Evolutionary conservation across 352 stramenopile genomes (phyloP).

Genomic region (Thraustotheca clavata): DNA sequence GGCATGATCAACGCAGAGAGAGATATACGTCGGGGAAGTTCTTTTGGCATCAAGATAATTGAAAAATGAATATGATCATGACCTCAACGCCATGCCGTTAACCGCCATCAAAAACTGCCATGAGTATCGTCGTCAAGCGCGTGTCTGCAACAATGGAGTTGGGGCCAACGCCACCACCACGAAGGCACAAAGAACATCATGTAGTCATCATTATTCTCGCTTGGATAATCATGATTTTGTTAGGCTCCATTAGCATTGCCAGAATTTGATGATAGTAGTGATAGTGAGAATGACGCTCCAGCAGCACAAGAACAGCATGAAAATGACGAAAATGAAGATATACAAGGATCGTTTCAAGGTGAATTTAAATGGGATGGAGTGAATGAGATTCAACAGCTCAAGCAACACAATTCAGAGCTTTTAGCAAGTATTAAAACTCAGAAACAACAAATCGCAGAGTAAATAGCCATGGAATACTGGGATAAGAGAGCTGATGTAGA

Average conservation of each 20-base stretch:
- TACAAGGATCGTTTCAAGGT: constrained; percentile 23
- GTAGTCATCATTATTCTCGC: background rate
- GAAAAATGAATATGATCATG: background rate
- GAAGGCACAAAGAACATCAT: background rate
- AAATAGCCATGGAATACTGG: background rate
- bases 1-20: background rate
- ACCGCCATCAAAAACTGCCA: background rate
- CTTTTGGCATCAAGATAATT: background rate
- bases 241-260: constrained; percentile 45
- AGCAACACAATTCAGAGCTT: constrained; percentile 45
- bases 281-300: constrained; percentile 23
- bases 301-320: constrained; percentile 23
- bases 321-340: constrained; percentile 23
- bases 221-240: background rate
- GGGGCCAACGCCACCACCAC: background rate
- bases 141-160: background rate
- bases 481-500: constrained; percentile 21
- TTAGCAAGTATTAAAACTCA: constrained; percentile 35
- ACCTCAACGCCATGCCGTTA: background rate
- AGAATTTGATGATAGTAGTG: constrained; percentile 60
- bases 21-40: background rate
- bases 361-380: constrained; percentile 43
- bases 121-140: constrained; percentile 12
- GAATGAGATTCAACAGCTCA: constrained; percentile 52
- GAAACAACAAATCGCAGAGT: constrained; percentile 56